A percentile compares a stretch with the other conserved stretches of the same genome.
These are phyloP conservation scores for Diplogelasinospora grovesii DNA, from an alignment of 495 filamentous ascomycete genomes.

Conservation along the genomic window DNA sequence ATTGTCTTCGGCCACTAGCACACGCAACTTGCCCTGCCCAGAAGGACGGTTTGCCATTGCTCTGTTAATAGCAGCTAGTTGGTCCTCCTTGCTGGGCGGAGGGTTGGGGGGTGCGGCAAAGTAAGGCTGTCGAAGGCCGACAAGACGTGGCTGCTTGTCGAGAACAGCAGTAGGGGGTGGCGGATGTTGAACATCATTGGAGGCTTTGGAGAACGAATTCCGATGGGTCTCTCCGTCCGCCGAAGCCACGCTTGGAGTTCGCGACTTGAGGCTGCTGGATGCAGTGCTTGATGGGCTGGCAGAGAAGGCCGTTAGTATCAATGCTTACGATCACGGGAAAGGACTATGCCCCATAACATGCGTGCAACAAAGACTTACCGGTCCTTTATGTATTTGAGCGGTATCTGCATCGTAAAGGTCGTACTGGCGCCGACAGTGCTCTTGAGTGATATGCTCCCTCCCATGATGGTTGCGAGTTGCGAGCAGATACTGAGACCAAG, in stretches of 20 bases:
- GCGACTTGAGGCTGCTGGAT: conserved; percentile 53
- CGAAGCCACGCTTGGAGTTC: conserved; percentile 68
- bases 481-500: conserved; percentile 83
- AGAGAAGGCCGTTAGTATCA: too few relatives aligned
- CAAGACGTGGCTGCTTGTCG: conserved; percentile 62
- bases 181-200: conserved; percentile 22
- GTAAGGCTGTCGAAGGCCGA: conserved; percentile 80
- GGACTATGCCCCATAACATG: too few relatives aligned
- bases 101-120: conserved; percentile 55
- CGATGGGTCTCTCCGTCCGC: conserved; percentile 55
- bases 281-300: conserved; percentile 38
- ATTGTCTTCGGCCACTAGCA: conserved; percentile 94
- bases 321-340: too few relatives aligned
- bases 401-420: conserved; percentile 77
- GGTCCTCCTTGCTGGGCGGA: conserved; percentile 29
- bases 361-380: conserved; percentile 29
- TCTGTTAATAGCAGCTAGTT: conserved; percentile 38
- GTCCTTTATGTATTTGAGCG: conserved; percentile 69
- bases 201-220: conserved; percentile 25
- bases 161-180: conserved; percentile 20
- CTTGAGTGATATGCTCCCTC: conserved; percentile 62
- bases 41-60: conserved; percentile 45
- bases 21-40: conserved; percentile 58
- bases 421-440: conserved; percentile 71
- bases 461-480: conserved; percentile 79